Conservation (phyloP, 2,329 filamentous ascomycete species). For the Calcarisporium arbuscula region DNA sequence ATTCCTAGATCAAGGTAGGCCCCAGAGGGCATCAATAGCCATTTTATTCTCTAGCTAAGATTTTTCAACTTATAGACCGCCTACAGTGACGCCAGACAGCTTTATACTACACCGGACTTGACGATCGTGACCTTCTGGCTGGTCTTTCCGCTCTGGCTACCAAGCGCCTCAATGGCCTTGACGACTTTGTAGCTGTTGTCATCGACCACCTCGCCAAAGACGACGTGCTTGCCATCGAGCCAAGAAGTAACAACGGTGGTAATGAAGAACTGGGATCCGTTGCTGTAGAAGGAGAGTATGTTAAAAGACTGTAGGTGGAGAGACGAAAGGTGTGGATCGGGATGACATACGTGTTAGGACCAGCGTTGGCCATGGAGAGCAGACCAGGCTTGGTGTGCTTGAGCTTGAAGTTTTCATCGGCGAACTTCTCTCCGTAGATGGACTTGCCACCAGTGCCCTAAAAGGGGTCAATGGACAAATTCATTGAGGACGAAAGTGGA, state of each 20-base stretch:
- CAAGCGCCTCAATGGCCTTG: conserved; percentile 64
- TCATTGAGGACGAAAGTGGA: not conserved
- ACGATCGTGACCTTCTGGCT: conserved; percentile 63
- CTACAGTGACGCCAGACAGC: too few relatives aligned
- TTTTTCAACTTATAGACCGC: too few relatives aligned
- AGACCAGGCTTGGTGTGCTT: conserved; percentile 14
- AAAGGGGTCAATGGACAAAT: not conserved
- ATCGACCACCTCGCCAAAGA: conserved; percentile 89
- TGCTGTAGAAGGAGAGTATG: too few relatives aligned
- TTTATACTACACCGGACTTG: too few relatives aligned
- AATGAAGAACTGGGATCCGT: conserved; percentile 97
- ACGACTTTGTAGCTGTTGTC: conserved; percentile 87
- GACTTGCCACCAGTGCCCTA: conserved; percentile 15
- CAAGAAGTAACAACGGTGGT: conserved; percentile 94
- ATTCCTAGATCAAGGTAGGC: too few relatives aligned
- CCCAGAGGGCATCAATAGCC: too few relatives aligned
- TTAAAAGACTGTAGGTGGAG: too few relatives aligned
- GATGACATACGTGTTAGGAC: conserved; percentile 15
- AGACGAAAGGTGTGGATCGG: too few relatives aligned
- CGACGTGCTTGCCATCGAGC: conserved; percentile 92
- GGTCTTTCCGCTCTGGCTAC: conserved; percentile 73
- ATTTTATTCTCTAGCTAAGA: too few relatives aligned
- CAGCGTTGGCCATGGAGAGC: conserved; percentile 16
- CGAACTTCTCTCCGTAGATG: conserved; percentile 15
- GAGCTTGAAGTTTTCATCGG: conserved; percentile 14